Percentiles rank a stretch among this genome's conserved stretches.
Conservation (phyloP, 176 grass and related monocot species). For the bread wheat (Triticum aestivum) region IWGSC_CS_RefSeq_v2.1 NC_057798.1:492146959-492147458, state of each 20-base stretch:
- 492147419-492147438: too few relatives aligned
- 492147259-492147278: constrained; percentile 90
- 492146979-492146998: too few relatives aligned
- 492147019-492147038: not conserved
- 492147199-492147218: constrained; percentile 90
- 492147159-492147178: constrained; percentile 77
- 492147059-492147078: not conserved
- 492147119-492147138: constrained; percentile 41
- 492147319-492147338: not conserved
- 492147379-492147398: not conserved
- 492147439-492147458: not conserved
- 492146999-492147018: not conserved
- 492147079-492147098: not conserved
- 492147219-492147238: constrained; percentile 91
- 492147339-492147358: not conserved
- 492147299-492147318: not conserved
- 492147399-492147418: constrained; percentile 19
- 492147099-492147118: constrained; percentile 5
- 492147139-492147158: constrained; percentile 77
- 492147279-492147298: constrained; percentile 34
- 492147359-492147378: not conserved
- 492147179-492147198: constrained; percentile 86
- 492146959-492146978: too few relatives aligned
- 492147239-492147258: constrained; percentile 86
- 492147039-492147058: not conserved